Evolutionary conservation across 768 basidiomycete species (phyloP).

Genomic region (Paxillus involutus): DNA sequence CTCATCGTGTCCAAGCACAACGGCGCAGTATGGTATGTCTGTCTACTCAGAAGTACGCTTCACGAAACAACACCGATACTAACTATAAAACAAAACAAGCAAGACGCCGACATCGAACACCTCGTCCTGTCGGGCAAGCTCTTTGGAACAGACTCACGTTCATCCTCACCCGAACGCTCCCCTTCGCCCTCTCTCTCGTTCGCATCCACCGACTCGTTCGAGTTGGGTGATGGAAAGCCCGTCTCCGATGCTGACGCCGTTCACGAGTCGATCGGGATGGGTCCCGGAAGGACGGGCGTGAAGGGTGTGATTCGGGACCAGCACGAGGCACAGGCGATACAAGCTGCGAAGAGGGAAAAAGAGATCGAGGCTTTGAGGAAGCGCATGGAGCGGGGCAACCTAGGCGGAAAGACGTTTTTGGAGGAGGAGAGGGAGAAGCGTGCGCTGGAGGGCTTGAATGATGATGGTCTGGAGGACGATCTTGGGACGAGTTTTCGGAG

Average conservation of each 20-base stretch:
- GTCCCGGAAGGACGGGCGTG: constrained; percentile 82
- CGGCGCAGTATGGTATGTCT: constrained; percentile 16
- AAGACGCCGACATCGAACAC: constrained; percentile 60
- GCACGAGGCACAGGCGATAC: constrained; percentile 60
- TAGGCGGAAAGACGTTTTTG: constrained; percentile 72
- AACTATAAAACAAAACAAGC: not conserved
- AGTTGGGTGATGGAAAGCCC: constrained; percentile 52
- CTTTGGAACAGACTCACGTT: constrained; percentile 54
- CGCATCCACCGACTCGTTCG: constrained; percentile 25
- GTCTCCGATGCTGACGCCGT: constrained; percentile 32
- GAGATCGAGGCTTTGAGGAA: constrained; percentile 53
- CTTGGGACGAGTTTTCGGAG: constrained; percentile 19
- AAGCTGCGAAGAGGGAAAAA: constrained; percentile 49
- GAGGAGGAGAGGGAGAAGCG: constrained; percentile 70
- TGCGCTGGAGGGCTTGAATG: constrained; percentile 43
- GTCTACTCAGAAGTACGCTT: not conserved
- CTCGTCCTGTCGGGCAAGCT: constrained; percentile 77
- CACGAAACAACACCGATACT: not conserved
- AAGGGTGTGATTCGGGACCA: constrained; percentile 87
- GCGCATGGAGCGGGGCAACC: constrained; percentile 61
- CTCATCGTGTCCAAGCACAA: not conserved
- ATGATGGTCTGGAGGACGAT: constrained; percentile 26
- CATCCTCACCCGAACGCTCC: constrained; percentile 66
- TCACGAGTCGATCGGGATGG: constrained; percentile 76
- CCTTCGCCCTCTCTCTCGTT: constrained; percentile 46